Evolutionary conservation across 2,329 filamentous ascomycete genomes (phyloP), one percentile per base, ranked within the genome.

Genomic region (Graphilbum fragrans): DNA sequence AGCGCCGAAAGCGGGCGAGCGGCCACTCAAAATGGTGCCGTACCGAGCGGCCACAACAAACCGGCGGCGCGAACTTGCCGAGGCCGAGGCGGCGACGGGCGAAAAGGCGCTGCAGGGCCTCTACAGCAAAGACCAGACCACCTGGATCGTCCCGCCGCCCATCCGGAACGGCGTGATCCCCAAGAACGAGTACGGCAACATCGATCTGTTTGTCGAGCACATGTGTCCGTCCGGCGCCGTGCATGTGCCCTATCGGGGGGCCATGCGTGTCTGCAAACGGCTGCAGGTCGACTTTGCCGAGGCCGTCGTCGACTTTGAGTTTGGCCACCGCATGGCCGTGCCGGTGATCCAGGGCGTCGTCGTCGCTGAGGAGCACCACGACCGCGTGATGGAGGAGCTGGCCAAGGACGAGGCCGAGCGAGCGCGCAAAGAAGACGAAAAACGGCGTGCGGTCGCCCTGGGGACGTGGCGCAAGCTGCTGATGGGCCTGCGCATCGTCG

Each of bases 241-340:
- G 0, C 92, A 98, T 56, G 70, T 96, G 2, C 86, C 86, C 0
- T 79, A 80, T 41, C 76, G 81, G 36, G 86, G 86, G 1, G 82
- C 80, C 0, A 78, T 81, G 25, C 79, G 80, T 37, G 74, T 95
- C 2, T 95, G 90, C 58, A 86, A 85, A 56, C 80, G 83, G 46
- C 67, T 98, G 0, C 77, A 77, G 4, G 82, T 96, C 31, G 87
- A 95, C 55, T 93, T 80, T 52, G 92, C 92, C 0, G 92, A 96
- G 60, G 92, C 92, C 1, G 92, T 94, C 3, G 88, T 88, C 0
- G 92, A 86, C 2, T 98, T 98, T 56, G 92, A 98, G 55, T 98
- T 96, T 57, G 90, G 90, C 0, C 82, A 92, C 52, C 82, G 92
- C 45, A 88, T 92, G 71, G 92, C 92, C 5, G 86, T 96, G 1